phyloP scores from a whole-genome alignment of 345 rosid species.

The Eucalyptus erythrocorys region DNA sequence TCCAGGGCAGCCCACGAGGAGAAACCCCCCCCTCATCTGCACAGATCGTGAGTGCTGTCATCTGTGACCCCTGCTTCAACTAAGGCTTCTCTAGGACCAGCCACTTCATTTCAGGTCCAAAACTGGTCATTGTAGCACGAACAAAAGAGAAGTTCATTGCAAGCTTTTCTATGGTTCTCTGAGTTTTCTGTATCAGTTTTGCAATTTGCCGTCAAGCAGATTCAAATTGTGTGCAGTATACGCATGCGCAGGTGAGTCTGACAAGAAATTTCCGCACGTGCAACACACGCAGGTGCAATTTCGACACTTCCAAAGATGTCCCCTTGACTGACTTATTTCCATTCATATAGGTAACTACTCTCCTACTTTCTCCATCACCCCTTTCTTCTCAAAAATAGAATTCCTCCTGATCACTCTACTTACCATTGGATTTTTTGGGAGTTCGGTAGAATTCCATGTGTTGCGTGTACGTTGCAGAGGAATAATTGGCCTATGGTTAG shows the following conservation, averaged over 20 bases:
- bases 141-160: not conserved
- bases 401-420: not conserved
- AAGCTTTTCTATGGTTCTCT: not conserved
- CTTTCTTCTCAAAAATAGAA: not conserved
- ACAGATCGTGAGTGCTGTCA: constrained; percentile 69
- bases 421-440: not conserved
- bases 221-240: not conserved
- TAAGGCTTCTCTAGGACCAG: constrained; percentile 29
- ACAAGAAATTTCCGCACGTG: not conserved
- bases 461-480: not conserved
- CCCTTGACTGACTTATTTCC: not conserved
- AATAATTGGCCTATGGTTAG: not conserved
- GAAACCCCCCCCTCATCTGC: constrained; percentile 28
- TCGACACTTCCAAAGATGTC: not conserved
- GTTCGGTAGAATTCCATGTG: not conserved
- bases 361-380: not conserved
- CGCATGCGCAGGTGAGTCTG: constrained; percentile 26
- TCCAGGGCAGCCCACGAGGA: constrained; percentile 14
- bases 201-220: not conserved
- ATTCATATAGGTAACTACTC: not conserved
- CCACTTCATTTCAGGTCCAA: constrained; percentile 70
- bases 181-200: not conserved
- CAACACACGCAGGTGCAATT: constrained; percentile 36
- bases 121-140: not conserved
- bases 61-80: constrained; percentile 69